These are phyloP conservation scores for Blastobotrys persicus DNA, from an alignment of 1,139 yeast genomes.

Conservation along the genomic window DNA sequence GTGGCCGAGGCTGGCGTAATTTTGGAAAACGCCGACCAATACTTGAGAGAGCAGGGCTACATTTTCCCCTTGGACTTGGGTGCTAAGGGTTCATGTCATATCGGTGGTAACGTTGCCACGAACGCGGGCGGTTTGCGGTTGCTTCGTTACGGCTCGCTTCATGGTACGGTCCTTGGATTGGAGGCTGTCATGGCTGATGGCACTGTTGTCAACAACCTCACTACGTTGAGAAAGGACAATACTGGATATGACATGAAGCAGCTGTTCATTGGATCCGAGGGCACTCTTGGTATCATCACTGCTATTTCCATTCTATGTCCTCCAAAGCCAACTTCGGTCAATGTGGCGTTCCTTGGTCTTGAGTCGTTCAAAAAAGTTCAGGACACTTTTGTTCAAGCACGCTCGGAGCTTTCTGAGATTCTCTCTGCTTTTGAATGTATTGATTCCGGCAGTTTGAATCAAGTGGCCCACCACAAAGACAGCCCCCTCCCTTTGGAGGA, in stretches of 20 bases:
- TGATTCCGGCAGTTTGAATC: constrained; percentile 73
- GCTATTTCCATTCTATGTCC: constrained; percentile 90
- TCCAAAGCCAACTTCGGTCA: constrained; percentile 81
- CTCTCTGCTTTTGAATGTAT: constrained; percentile 93
- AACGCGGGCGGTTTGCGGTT: constrained; percentile 95
- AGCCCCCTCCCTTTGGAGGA: constrained; percentile 76
- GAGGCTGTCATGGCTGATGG: constrained; percentile 94
- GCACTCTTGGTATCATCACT: constrained; percentile 85
- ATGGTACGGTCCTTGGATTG: constrained; percentile 86
- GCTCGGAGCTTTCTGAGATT: constrained; percentile 75
- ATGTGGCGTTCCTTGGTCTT: constrained; percentile 86
- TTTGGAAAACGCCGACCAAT: constrained; percentile 80
- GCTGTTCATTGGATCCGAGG: constrained; percentile 89
- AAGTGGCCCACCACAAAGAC: constrained; percentile 52
- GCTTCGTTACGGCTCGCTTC: constrained; percentile 86
- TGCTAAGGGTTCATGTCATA: constrained; percentile 95
- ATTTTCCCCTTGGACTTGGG: constrained; percentile 94
- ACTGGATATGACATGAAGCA: constrained; percentile 94
- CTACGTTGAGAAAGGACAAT: constrained; percentile 85
- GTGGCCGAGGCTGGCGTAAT: constrained; percentile 91
- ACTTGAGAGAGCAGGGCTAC: constrained; percentile 73
- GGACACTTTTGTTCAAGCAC: constrained; percentile 76
- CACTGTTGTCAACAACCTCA: constrained; percentile 71
- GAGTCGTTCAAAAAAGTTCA: constrained; percentile 79
- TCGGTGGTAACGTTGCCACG: constrained; percentile 94